Evolutionary conservation across 129 eudicot genomes (phyloP), one percentile per base, ranked within the genome.

Genomic region (Ambrosia trifida): DNA sequence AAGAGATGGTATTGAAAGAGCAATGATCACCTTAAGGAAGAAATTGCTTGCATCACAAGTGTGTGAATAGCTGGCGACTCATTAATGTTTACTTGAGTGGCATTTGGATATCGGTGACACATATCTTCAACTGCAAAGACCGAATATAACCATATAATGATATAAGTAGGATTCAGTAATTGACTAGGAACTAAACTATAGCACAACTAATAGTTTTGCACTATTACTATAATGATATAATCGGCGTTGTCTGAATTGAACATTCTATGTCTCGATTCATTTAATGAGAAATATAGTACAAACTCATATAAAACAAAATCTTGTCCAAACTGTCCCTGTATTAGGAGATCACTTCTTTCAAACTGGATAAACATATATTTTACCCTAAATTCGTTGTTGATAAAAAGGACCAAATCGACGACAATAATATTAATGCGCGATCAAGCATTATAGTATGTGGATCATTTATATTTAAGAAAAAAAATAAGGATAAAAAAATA

Each of bases 71-170:
- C 76, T 11, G 90, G 90, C 47, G 90, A 75, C 30, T 93, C 96
- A 49, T 75, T 87, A 13, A 90, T 73, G 76, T 90, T 94, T 33
- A 90, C 83, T 82, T 80, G 85, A 74, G 84, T 87, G 3, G 97
- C 97, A 70, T 85, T 94, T 24, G 97, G 96, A 79, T 94, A 94
- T 14, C 97, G 96, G 17, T 53, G 91, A 80, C 97, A 94, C 86
- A 94, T 87, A 70, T 90, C 89, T 85, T 87, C 99, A 88, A 94
- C 99, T 94, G 79, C 69, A 73, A 66, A 78, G 14, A 64, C 44
- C 74, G 13, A 57, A 41, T 40, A 71, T 36, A 24, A 58, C 56
- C 52, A 24, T 24, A 24, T 36, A 24, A 58, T 49, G 53, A 24
- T 24, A 24, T 24, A 24, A 24, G 28, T 24, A 50, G 64, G 64